Percentiles rank a stretch among this genome's conserved stretches.
Conservation (phyloP, 345 rosid genomes). For the Crucihimalaya himalaica region DNA sequence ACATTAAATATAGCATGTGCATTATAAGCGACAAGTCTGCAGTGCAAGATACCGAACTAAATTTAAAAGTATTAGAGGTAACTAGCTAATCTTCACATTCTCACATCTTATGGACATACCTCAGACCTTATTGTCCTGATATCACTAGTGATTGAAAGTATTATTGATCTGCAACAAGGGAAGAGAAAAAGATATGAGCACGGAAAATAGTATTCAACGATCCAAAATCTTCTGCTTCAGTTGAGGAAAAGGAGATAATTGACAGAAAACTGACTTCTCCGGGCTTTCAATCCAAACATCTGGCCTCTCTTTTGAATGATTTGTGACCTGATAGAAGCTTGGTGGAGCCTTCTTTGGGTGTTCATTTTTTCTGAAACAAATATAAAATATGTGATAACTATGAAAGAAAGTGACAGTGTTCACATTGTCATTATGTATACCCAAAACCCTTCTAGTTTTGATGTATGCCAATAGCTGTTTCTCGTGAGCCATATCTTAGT, state of each 20-base stretch:
- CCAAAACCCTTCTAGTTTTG: neutral
- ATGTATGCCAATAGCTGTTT: conserved; percentile 4
- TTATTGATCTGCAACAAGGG: conserved; percentile 65
- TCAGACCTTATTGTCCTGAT: conserved; percentile 92
- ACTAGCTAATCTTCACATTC: conserved; percentile 9
- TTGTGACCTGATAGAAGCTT: conserved; percentile 83
- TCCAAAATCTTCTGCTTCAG: conserved; percentile 17
- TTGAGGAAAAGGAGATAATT: neutral
- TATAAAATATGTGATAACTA: neutral
- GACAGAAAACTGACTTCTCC: conserved; percentile 64
- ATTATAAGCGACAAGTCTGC: conserved; percentile 1
- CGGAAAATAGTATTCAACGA: neutral
- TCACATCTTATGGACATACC: conserved; percentile 51
- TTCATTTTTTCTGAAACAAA: conserved; percentile 65
- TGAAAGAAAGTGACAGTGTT: neutral
- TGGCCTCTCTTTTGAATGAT: conserved; percentile 90
- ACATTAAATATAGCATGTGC: conserved; percentile 21
- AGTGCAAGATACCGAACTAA: conserved; percentile 11
- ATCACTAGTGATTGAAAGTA: conserved; percentile 90
- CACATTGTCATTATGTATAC: conserved; percentile 6
- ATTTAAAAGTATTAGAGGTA: neutral
- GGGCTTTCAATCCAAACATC: conserved; percentile 99
- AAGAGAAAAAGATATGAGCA: conserved; percentile 18
- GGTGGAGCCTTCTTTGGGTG: conserved; percentile 84
- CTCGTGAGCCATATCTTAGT: neutral